These are phyloP conservation scores for Cicer chorassanicum DNA, from an alignment of 306 rosid species.

Conservation along the genomic window DNA sequence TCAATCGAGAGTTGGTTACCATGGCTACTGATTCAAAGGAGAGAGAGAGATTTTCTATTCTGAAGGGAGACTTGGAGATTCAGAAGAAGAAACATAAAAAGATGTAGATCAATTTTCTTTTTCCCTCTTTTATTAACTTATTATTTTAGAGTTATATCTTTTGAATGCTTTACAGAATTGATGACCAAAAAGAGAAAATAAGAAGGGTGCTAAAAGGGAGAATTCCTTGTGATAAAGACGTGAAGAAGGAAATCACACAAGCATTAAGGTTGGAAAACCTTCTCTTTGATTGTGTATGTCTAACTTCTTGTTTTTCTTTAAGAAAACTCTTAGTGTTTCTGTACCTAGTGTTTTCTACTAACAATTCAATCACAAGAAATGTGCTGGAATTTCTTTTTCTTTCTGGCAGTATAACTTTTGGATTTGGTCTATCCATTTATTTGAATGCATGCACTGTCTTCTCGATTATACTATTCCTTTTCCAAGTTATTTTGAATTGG, in stretches of 20 bases:
- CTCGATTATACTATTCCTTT: background rate
- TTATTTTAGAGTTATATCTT: slow-evolving; percentile 38
- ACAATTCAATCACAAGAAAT: slow-evolving; percentile 19
- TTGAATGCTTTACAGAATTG: slow-evolving; percentile 59
- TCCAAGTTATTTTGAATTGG: background rate
- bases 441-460: background rate
- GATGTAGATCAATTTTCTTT: slow-evolving; percentile 58
- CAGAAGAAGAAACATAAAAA: slow-evolving; percentile 72
- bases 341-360: slow-evolving; percentile 9
- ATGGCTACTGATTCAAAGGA: slow-evolving; percentile 77
- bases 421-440: background rate
- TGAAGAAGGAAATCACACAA: slow-evolving; percentile 76
- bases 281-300: slow-evolving; percentile 29
- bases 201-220: slow-evolving; percentile 86
- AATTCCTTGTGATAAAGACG: slow-evolving; percentile 85
- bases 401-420: background rate
- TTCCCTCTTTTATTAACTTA: slow-evolving; percentile 29
- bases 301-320: slow-evolving; percentile 1
- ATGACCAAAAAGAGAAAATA: slow-evolving; percentile 79
- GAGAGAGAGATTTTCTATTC: slow-evolving; percentile 68
- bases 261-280: slow-evolving; percentile 67
- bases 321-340: slow-evolving; percentile 12
- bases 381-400: slow-evolving; percentile 8
- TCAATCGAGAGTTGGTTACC: slow-evolving; percentile 63
- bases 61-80: slow-evolving; percentile 64